Evolutionary conservation across 306 rosid species (phyloP).

Genomic region (Quercus suber): DNA sequence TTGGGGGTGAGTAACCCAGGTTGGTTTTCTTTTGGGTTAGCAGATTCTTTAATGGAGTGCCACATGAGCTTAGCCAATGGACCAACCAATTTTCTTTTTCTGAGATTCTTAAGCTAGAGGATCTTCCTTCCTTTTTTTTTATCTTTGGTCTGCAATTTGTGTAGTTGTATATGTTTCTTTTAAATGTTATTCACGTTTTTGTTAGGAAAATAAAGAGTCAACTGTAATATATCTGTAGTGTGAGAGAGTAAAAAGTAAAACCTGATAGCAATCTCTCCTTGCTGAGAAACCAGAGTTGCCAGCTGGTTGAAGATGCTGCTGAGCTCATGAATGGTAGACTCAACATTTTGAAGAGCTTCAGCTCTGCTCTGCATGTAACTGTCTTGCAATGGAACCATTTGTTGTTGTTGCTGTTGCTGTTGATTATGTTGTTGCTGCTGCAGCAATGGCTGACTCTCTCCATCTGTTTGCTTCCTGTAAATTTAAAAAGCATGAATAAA

Average conservation of each 20-base stretch:
- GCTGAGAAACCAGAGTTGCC: conserved; percentile 94
- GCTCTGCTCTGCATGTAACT: conserved; percentile 97
- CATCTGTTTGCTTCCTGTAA: conserved; percentile 74
- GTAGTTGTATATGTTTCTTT: too few species aligned
- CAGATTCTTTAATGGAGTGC: too few species aligned
- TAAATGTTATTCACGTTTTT: too few species aligned
- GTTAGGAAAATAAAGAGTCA: not conserved
- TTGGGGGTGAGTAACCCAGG: too few species aligned
- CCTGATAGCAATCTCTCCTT: conserved; percentile 98
- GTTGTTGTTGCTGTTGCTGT: conserved; percentile 65
- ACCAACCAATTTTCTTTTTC: too few species aligned
- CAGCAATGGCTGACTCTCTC: conserved; percentile 85
- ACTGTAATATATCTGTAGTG: not conserved
- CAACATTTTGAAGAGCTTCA: conserved; percentile 96
- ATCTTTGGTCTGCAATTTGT: too few species aligned
- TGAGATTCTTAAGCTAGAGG: too few species aligned
- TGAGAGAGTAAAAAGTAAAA: conserved; percentile 26
- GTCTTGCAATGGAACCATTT: conserved; percentile 87
- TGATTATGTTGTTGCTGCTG: conserved; percentile 38
- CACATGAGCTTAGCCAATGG: too few species aligned
- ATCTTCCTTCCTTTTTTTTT: too few species aligned
- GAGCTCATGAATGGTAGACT: conserved; percentile 95
- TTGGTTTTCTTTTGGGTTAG: too few species aligned
- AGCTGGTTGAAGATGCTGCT: conserved; percentile 91
- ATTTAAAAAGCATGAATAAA: conserved; percentile 15